Percentiles rank a stretch among this genome's conserved stretches.
These are phyloP conservation scores for Nosema muscidifuracis DNA, from an alignment of 371 early-diverging fungal genomes.

Conservation along the genomic window DNA sequence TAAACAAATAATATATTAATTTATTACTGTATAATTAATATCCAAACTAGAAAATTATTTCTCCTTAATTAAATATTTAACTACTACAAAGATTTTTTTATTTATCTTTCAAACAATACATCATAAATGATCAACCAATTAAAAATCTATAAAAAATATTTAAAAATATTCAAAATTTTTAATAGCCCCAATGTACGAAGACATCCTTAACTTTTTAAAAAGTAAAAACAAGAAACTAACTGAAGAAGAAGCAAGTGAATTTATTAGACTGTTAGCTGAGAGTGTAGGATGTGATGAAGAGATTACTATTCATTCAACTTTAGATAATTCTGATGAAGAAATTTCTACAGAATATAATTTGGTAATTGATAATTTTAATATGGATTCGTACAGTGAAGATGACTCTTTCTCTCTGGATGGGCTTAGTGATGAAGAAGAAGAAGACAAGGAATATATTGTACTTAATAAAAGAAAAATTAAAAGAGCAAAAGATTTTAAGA, in stretches of 20 bases:
- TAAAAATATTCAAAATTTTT: neutral
- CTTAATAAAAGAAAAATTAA: conserved; percentile 20
- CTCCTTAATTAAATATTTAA: too few relatives aligned
- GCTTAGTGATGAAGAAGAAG: conserved; percentile 7
- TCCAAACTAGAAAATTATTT: neutral
- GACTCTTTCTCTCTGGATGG: conserved; percentile 14
- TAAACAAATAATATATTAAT: neutral
- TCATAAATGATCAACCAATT: neutral
- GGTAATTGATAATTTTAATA: neutral
- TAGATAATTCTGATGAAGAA: conserved; percentile 6
- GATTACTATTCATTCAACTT: neutral
- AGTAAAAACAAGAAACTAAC: conserved; percentile 22
- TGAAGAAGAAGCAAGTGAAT: conserved; percentile 26
- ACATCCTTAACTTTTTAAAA: conserved; percentile 31
- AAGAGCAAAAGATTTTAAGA: conserved; percentile 13
- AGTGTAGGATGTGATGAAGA: conserved; percentile 11
- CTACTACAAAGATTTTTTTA: too few relatives aligned
- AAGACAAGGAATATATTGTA: neutral
- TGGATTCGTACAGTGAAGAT: neutral
- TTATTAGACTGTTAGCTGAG: conserved; percentile 19
- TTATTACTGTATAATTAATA: neutral
- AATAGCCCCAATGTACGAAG: conserved; percentile 26
- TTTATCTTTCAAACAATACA: too few relatives aligned
- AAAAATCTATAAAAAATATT: neutral
- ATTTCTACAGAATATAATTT: conserved; percentile 10